Conservation (phyloP, 2,329 filamentous ascomycete genomes). For the Microdochium nivale region DNA sequence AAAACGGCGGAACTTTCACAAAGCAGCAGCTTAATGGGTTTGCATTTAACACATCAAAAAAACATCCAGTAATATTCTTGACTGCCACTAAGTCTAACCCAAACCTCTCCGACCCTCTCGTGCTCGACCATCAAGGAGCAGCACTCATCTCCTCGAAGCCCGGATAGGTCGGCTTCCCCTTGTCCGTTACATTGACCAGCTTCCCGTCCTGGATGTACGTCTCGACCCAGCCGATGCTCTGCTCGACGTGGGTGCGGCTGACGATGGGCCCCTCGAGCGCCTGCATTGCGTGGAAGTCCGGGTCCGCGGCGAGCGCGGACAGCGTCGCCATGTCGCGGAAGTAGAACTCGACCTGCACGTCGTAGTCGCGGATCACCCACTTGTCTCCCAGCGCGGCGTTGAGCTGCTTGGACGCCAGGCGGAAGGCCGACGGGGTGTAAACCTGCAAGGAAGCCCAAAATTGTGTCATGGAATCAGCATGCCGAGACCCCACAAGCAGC, state of each 20-base stretch:
- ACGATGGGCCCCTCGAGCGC: constrained; percentile 9
- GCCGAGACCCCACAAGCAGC: no score
- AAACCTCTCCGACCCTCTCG: no score
- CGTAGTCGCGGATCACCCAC: constrained; percentile 4
- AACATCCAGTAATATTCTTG: not conserved
- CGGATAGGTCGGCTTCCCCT: not conserved
- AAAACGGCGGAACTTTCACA: no score
- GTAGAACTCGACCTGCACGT: constrained; percentile 10
- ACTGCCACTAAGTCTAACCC: no score
- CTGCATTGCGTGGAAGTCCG: constrained; percentile 9
- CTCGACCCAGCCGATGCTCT: constrained; percentile 12
- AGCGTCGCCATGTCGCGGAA: constrained; percentile 9
- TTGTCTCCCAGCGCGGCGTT: constrained; percentile 1
- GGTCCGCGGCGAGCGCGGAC: constrained; percentile 4
- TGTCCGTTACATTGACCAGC: constrained; percentile 9
- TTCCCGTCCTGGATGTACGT: constrained; percentile 9
- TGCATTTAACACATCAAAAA: no score
- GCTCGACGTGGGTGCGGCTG: constrained; percentile 1
- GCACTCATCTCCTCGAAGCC: not conserved
- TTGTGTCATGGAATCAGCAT: no score
- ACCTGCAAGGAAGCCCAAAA: not conserved
- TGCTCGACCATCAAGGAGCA: not conserved
- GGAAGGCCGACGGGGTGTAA: constrained; percentile 8
- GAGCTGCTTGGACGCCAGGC: not conserved
- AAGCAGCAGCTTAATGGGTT: no score